A percentile compares a stretch with the other conserved stretches of the same genome.
Evolutionary conservation across 2,329 filamentous ascomycete genomes (phyloP).

Genomic region (Pseudocercospora cruenta): DNA sequence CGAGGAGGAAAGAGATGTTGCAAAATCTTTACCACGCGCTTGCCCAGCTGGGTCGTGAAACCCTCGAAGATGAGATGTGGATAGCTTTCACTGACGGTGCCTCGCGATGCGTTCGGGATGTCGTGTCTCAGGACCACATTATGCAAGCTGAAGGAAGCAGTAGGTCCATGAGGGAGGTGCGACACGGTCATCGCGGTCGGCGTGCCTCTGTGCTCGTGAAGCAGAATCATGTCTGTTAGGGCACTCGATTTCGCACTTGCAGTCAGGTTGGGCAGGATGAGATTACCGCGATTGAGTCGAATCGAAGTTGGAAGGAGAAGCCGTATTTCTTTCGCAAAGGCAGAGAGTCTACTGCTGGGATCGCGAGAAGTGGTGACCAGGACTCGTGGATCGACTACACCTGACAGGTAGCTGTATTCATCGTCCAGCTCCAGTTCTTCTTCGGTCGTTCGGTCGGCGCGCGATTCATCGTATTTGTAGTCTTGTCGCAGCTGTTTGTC

Average conservation of each 20-base stretch:
- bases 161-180: slow-evolving; percentile 87
- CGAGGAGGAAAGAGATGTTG: slow-evolving; percentile 94
- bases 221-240: slow-evolving; percentile 80
- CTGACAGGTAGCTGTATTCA: slow-evolving; percentile 89
- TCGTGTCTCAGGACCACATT: slow-evolving; percentile 93
- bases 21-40: slow-evolving; percentile 82
- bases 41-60: slow-evolving; percentile 79
- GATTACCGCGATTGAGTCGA: slow-evolving; percentile 86
- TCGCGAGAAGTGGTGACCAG: slow-evolving; percentile 90
- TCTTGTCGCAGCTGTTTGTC: slow-evolving; percentile 83
- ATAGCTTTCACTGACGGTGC: slow-evolving; percentile 89
- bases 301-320: slow-evolving; percentile 83
- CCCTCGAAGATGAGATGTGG: slow-evolving; percentile 96
- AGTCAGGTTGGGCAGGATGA: slow-evolving; percentile 84
- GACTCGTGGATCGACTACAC: slow-evolving; percentile 84
- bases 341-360: slow-evolving; percentile 79
- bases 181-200: slow-evolving; percentile 87
- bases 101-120: slow-evolving; percentile 83
- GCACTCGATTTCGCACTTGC: slow-evolving; percentile 78
- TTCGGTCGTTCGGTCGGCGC: slow-evolving; percentile 66
- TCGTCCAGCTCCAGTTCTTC: slow-evolving; percentile 79
- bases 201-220: slow-evolving; percentile 90
- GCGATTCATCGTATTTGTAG: slow-evolving; percentile 90
- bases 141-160: slow-evolving; percentile 82
- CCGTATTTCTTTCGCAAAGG: slow-evolving; percentile 90